Evolutionary conservation across 805 yeast species (phyloP), one percentile per base, ranked within the genome.

Genomic region (Schizosaccharomyces cryophilus): DNA sequence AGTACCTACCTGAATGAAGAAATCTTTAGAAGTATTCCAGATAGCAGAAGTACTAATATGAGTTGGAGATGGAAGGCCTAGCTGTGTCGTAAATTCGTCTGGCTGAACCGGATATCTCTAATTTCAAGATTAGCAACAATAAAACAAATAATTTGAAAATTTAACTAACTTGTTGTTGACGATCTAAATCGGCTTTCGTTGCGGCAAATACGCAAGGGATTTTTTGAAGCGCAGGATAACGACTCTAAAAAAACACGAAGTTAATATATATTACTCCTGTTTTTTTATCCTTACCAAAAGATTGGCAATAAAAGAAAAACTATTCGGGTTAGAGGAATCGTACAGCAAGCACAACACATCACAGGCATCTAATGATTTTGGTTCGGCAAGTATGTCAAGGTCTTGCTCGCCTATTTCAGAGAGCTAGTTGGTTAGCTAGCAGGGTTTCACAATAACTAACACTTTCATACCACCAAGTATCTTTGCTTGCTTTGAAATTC

Each of bases 281-380:
- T 19, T n/a, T 19, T 5, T 11, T 19, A 11, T 9, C 30, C 74
- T 76, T 38, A 77, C 73, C 15, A 88, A 73, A n/a, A 89, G 69
- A 21, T 84, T 84, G 31, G 85, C 83, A 61, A 89, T 72, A 68
- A 85, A 81, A 61, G 88, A 85, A 70, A 93, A 93, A 54, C 95
- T 86, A 61, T 90, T 95, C 0, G 99, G 96, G 68, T 93, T 96
- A 0, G 96, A 83, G 0, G 96, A 87, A 69, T 93, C 99, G 70
- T 93, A 93, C 0, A 88, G 78, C 67, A 85, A 77, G 70, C 97
- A 93, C 1, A 93, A 69, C 2, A 88, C 95, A 69, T 93, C 99
- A 71, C 97, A 93, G 60, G 84, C 84, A 61, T 84, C 86, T 9
- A 90, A 70, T 21, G 60, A 29, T 24, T 30, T 24, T 19, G 38